Evolutionary conservation across 2,329 filamentous ascomycete genomes (phyloP), one percentile per base, ranked within the genome.

Genomic region (Hypoxylon sp.): DNA sequence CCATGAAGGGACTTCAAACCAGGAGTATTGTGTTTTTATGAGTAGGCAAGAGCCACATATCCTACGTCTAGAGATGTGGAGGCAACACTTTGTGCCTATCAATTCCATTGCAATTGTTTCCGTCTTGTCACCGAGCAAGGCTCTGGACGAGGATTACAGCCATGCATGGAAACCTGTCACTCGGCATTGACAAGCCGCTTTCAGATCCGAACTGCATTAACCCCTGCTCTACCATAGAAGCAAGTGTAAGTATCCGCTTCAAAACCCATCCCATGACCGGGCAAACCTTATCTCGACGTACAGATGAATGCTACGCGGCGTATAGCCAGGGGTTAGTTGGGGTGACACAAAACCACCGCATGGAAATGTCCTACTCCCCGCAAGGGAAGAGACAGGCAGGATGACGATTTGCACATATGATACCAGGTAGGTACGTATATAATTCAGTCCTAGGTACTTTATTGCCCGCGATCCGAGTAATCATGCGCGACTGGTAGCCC

Each of bases 241-340:
- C 1, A 15, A 41, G 20, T 27, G 23, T 43, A n/a, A n/a, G 27
- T 18, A 50, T 31, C 47, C 23, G 4, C 46, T 18, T 9, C n/a
- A 29, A n/a, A 35, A 38, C 31, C 17, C 18, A 26, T 18, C 35
- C 46, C 49, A 26, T 29, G 11, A 21, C 40, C 49, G n/a, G 17
- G n/a, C 15, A 24, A 54, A 46, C 46, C 49, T 50, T 58, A 58
- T 54, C 26, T 42, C 31, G 10, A 54, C 45, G 24, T 37, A 40
- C 24, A 37, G 21, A 45, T 37, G 27, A 27, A 38, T 43, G 37
- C 45, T 37, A 26, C 27, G 20, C 37, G 9, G n/a, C 18, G n/a
- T 31, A n/a, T n/a, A 23, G 41, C 24, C 13, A 21, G 46, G 29
- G 38, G 24, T 24, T n/a, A 42, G 4, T n/a, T 23, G 24, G 7